These are phyloP conservation scores for Fraxinus paxiana DNA, from an alignment of 305 asterid genomes.

Conservation along the genomic window DNA sequence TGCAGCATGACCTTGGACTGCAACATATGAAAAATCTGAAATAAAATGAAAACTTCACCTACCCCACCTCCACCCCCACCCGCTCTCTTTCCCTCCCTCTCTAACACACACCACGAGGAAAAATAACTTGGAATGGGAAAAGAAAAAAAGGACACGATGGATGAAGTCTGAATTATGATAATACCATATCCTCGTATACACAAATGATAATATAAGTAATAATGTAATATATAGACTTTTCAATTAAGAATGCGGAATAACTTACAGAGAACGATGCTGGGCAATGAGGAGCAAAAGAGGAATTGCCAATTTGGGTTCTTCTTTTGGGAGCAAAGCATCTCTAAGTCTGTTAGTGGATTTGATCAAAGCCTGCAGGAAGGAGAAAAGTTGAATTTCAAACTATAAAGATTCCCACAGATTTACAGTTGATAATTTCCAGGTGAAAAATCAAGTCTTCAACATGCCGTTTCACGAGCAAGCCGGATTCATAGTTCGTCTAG, in stretches of 20 bases:
- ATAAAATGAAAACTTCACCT: neutral
- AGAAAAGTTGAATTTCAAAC: slow-evolving; percentile 7
- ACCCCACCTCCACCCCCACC: neutral
- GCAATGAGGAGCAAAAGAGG: slow-evolving; percentile 94
- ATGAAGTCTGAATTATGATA: neutral
- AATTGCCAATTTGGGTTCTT: slow-evolving; percentile 88
- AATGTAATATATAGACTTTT: neutral
- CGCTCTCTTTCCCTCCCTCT: neutral
- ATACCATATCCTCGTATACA: neutral
- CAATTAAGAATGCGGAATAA: slow-evolving; percentile 6
- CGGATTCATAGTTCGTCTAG: neutral
- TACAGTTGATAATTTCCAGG: neutral
- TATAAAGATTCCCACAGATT: slow-evolving; percentile 8
- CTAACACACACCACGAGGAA: neutral
- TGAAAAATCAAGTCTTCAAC: slow-evolving; percentile 4
- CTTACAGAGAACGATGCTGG: slow-evolving; percentile 96
- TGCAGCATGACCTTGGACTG: neutral
- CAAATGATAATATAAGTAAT: neutral
- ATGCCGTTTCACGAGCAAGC: neutral
- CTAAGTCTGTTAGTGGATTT: slow-evolving; percentile 93
- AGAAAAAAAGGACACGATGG: neutral
- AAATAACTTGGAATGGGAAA: neutral
- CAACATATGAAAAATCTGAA: neutral
- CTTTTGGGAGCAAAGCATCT: slow-evolving; percentile 88
- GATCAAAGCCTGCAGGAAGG: slow-evolving; percentile 69